Base-by-base conservation (phyloP, 2,329 filamentous ascomycete species). In the Neurospora sp. region DNA sequence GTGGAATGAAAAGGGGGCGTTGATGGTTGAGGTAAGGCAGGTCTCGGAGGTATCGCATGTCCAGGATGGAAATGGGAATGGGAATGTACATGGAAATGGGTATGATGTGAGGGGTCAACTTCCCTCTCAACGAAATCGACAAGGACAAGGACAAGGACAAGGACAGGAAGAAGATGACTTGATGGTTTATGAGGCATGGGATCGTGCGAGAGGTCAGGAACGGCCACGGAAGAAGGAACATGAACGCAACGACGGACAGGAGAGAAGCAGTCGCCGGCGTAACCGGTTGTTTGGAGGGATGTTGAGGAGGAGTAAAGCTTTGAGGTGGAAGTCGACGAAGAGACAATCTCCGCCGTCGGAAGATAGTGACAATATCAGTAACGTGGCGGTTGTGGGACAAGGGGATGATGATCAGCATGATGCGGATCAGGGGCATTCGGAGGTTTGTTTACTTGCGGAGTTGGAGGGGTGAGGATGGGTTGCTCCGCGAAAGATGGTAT, bases 361-460 rank as follows among this genome's bases (percentile, higher is more conserved):
- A 33, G 52, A 58, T 33, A 33, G 23, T 33, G 52, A 58, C 7
- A 58, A 58, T 58, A 15, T 58, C 52, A 33, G 43, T 52, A 28
- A 52, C 19, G 43, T 52, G 19, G 43, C 43, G 19, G 43, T 52
- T 3, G 6, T 58, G 52, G 66, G 66, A 52, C 17, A 28, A 58
- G 68, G 68, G 33, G 40, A 52, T 67, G 43, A 52, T 58, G 52
- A 17, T 40, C 10, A 33, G 33, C 33, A 58, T 36, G 66, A 67
- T 15, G 17, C 8, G 42, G 23, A 67, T 13, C n/a, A 38, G 23
- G 66, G 46, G 17, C 4, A 36, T 66, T 58, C 67, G 4, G 72
- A 72, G 46, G 67, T 72, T 67, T 72, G 72, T 69, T 70, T 73
- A 40, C 43, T 73, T 28, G 71, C 68, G 11, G 67, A 71, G 66